phyloP scores from a whole-genome alignment of 2,329 filamentous ascomycete genomes.

The Fusarium transvaalense region DNA sequence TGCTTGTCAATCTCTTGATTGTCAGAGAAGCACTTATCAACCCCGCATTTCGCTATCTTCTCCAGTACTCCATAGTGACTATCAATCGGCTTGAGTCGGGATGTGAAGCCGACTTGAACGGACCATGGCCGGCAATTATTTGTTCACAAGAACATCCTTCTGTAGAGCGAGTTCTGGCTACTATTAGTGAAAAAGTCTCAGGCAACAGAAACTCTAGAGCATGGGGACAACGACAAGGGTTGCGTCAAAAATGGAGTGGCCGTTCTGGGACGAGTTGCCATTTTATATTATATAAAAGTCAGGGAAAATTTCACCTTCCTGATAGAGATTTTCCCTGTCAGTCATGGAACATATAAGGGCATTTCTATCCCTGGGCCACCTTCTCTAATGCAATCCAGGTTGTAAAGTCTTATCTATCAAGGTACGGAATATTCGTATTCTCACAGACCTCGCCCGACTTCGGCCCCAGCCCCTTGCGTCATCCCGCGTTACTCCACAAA shows the following conservation, averaged over 20 bases:
- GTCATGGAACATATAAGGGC: not conserved
- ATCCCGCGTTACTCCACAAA: constrained; percentile 31
- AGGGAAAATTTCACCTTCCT: not conserved
- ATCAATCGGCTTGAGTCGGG: constrained; percentile 22
- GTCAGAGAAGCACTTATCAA: constrained; percentile 27
- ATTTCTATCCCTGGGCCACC: not conserved
- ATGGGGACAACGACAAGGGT: not conserved
- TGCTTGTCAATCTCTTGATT: not conserved
- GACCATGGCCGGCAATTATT: constrained; percentile 54
- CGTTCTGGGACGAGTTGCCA: not conserved
- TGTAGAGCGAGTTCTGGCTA: too few relatives aligned
- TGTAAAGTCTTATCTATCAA: constrained; percentile 12
- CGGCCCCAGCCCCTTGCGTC: constrained; percentile 30
- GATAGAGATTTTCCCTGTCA: not conserved
- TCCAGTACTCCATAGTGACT: constrained; percentile 8
- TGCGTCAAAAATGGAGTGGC: not conserved
- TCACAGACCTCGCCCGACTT: constrained; percentile 23
- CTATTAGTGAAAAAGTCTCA: not conserved
- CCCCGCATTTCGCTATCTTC: constrained; percentile 53
- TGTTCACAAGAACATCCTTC: not conserved
- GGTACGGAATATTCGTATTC: not conserved
- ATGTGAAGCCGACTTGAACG: constrained; percentile 7
- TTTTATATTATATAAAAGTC: not conserved
- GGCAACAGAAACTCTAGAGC: not conserved
- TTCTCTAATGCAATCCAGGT: not conserved